Evolutionary conservation across 225 moss, liverwort and hornwort genomes (phyloP), one percentile per base, ranked within the genome.

Genomic region (Sphagnum contortum): DNA sequence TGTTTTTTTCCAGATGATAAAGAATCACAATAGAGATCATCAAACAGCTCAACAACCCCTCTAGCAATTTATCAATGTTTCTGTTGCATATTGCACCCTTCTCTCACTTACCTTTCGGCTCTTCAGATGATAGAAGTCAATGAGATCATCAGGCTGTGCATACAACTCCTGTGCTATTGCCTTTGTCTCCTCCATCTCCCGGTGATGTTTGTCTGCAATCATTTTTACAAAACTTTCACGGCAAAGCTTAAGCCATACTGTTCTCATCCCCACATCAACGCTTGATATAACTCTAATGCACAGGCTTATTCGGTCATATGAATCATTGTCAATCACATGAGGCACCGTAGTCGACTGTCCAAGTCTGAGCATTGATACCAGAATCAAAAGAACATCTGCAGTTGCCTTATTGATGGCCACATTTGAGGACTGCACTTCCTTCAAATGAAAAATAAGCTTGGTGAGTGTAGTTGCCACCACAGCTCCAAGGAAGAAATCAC

Each of bases 131-230:
- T 92, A 89, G 71, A 95, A 92, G 70, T 95, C 95, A 62, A 95
- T 95, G 10, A 95, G 90, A 63, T 95, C 95, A 77, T 95, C 95
- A n/a, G 95, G 95, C 79, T 95, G 92, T 44, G 95, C 86, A 64
- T 92, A 66, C 11, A 77, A 82, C 57, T 81, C 83, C 79, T 86
- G 82, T 49, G 90, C 95, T 73, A 90, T 92, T 48, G 95, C 95
- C 73, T 95, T 95, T 63, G 82, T 73, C 70, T 95, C 95, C 75
- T 92, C 90, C 14, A 77, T 88, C 68, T 95, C 95, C 64, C 89
- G 83, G 48, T 92, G 80, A 75, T 90, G 92, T 62, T 95, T 95
- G 65, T 92, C 95, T 57, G 88, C 88, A 47, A 92, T 86, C 95
- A 95, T 95, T 69, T 86, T 84, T 66, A 88, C 92, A 69, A 92